Evolutionary conservation across 768 basidiomycete genomes (phyloP), one percentile per base, ranked within the genome.

Genomic region (Coprinopsis marcescibilis): DNA sequence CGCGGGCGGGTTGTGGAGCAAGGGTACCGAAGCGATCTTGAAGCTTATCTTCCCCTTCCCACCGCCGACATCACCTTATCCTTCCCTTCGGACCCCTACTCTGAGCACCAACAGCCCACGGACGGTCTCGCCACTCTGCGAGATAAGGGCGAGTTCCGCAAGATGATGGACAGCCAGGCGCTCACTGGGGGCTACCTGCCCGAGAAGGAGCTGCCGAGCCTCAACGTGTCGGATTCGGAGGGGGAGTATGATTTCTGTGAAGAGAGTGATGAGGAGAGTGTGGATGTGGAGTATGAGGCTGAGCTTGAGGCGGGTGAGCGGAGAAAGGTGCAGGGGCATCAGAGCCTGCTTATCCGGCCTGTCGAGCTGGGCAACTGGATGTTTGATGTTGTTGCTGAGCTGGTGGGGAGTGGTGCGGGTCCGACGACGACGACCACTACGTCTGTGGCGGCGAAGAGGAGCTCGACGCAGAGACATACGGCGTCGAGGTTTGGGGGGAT

Each of bases 11-110:
- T 96, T 24, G 84, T 84, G 38, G 90, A 98, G 60, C 86, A 91
- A 56, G 96, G 96, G 0, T 95, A 80, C 64, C 78, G 92, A 1
- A 64, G 63, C 1, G 94, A 95, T 58, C 75, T 97, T 42, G 88
- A 91, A 59, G n/a, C n/a, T n/a, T n/a, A n/a, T n/a, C n/a, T n/a
- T n/a, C n/a, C n/a, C n/a, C n/a, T n/a, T n/a, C n/a, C n/a, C n/a
- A n/a, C n/a, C n/a, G n/a, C n/a, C n/a, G n/a, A n/a, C n/a, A n/a
- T n/a, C n/a, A n/a, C n/a, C n/a, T n/a, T n/a, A n/a, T n/a, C n/a
- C n/a, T n/a, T n/a, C n/a, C n/a, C n/a, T n/a, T n/a, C n/a, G n/a
- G n/a, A n/a, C n/a, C n/a, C n/a, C n/a, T n/a, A n/a, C n/a, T n/a
- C n/a, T n/a, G n/a, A n/a, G n/a, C n/a, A n/a, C n/a, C n/a, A n/a